Conservation (phyloP, 768 basidiomycete genomes). For the Lentinula sp. region DNA sequence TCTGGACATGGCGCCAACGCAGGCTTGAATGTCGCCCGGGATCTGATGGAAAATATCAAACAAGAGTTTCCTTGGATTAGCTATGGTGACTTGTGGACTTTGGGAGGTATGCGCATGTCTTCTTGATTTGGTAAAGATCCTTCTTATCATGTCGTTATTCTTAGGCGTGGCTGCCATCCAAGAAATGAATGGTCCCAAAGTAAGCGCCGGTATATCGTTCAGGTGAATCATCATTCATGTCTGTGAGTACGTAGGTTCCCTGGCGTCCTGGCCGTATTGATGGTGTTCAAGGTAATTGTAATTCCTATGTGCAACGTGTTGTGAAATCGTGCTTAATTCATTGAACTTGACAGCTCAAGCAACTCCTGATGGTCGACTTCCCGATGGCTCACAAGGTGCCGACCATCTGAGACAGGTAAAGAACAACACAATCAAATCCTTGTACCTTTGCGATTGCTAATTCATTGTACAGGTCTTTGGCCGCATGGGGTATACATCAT, state of each 20-base stretch:
- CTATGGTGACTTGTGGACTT: conserved; percentile 96
- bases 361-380: conserved; percentile 86
- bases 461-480: conserved; percentile 59
- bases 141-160: not conserved
- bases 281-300: conserved; percentile 36
- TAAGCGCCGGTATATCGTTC: not conserved
- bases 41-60: conserved; percentile 82
- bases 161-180: conserved; percentile 17
- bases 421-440: conserved; percentile 9
- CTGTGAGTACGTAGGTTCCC: conserved; percentile 36
- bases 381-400: conserved; percentile 78
- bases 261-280: conserved; percentile 95
- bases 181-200: conserved; percentile 88
- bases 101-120: conserved; percentile 80
- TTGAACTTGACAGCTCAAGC: conserved; percentile 39
- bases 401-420: conserved; percentile 79
- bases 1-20: conserved; percentile 78
- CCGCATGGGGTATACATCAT: conserved; percentile 64
- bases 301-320: no score
- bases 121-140: conserved; percentile 44
- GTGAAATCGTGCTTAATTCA: not conserved
- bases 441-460: not conserved
- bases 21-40: conserved; percentile 76
- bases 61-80: conserved; percentile 87
- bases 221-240: not conserved